Evolutionary conservation across 805 yeast genomes (phyloP).

Genomic region (Pichia nakasei): DNA sequence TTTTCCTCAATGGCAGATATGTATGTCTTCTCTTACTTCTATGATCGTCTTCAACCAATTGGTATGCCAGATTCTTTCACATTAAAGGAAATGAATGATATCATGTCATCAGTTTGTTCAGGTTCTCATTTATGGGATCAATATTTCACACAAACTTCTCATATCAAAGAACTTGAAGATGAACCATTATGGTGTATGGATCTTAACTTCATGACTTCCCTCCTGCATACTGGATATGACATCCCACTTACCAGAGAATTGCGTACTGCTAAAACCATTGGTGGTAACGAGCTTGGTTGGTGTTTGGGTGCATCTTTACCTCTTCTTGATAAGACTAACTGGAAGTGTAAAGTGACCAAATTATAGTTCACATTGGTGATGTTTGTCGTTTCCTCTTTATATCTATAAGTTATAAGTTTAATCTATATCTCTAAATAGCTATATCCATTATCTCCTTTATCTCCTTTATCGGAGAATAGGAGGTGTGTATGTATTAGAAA

Average conservation of each 20-base stretch:
- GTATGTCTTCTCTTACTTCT: slow-evolving; percentile 89
- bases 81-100: slow-evolving; percentile 69
- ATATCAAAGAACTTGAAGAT: slow-evolving; percentile 53
- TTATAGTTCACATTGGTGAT: slow-evolving; percentile 12
- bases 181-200: slow-evolving; percentile 96
- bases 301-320: slow-evolving; percentile 97
- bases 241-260: slow-evolving; percentile 85
- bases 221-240: slow-evolving; percentile 94
- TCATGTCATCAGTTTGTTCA: slow-evolving; percentile 76
- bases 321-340: slow-evolving; percentile 59
- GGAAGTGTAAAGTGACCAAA: slow-evolving; percentile 53
- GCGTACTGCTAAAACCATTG: slow-evolving; percentile 84
- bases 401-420: neutral
- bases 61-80: slow-evolving; percentile 93
- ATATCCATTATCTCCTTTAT: too few relatives aligned
- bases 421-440: too few relatives aligned
- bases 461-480: too few relatives aligned
- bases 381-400: neutral
- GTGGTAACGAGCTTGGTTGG: slow-evolving; percentile 93
- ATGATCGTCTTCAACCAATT: slow-evolving; percentile 87
- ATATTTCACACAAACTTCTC: slow-evolving; percentile 56
- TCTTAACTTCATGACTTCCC: slow-evolving; percentile 78
- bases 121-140: slow-evolving; percentile 71
- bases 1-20: slow-evolving; percentile 69
- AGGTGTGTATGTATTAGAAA: too few relatives aligned